Percentiles rank a stretch among this genome's conserved stretches.
These are phyloP conservation scores for Eucalyptus marginata DNA, from an alignment of 345 rosid genomes.

Conservation along the genomic window DNA sequence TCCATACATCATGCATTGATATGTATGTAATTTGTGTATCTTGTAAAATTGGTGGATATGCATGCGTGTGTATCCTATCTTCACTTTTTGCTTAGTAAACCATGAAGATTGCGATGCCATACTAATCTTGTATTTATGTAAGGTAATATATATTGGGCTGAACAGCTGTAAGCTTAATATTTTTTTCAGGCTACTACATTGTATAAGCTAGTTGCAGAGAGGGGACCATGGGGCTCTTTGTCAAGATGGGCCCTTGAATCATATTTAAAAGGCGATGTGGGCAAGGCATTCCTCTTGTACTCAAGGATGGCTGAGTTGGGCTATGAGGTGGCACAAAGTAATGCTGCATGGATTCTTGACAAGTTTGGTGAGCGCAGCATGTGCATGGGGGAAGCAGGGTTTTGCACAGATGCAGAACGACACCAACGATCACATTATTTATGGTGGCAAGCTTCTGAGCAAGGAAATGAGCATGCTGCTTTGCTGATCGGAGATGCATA, in stretches of 20 bases:
- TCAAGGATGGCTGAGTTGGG: constrained; percentile 98
- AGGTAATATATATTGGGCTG: not conserved
- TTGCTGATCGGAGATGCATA: constrained; percentile 96
- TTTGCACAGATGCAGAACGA: constrained; percentile 80
- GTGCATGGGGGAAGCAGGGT: constrained; percentile 94
- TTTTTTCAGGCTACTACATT: constrained; percentile 69
- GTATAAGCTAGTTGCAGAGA: constrained; percentile 93
- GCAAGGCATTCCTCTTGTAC: constrained; percentile 77
- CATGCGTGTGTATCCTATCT: not conserved
- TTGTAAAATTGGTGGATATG: not conserved
- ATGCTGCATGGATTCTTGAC: constrained; percentile 99
- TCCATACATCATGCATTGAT: not conserved
- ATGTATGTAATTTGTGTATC: not conserved
- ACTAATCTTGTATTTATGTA: not conserved
- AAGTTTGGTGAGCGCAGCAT: constrained; percentile 84
- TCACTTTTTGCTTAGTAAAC: not conserved
- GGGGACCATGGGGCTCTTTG: constrained; percentile 98
- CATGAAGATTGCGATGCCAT: not conserved
- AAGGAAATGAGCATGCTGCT: constrained; percentile 99
- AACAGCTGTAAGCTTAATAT: not conserved
- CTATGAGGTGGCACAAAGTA: constrained; percentile 95
- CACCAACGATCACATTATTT: constrained; percentile 89
- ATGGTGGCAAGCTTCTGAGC: constrained; percentile 99
- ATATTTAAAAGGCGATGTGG: constrained; percentile 86
- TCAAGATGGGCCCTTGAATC: constrained; percentile 99